A percentile compares a stretch with the other conserved stretches of the same genome.
These are phyloP conservation scores for Prunus yedoensis DNA, from an alignment of 331 rosid species.

Conservation along the genomic window DNA sequence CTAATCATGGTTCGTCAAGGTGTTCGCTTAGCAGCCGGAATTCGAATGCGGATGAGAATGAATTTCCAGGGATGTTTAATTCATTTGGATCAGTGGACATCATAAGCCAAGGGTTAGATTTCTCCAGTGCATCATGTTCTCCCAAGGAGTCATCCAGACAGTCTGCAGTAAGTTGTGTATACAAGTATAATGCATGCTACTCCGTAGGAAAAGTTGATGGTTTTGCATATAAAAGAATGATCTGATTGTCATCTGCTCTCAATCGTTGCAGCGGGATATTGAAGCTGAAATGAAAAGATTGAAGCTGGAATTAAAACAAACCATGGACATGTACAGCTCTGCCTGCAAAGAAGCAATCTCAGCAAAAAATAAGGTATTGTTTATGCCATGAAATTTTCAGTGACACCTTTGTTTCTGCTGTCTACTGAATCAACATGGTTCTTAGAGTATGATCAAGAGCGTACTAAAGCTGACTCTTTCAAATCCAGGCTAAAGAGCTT, in stretches of 20 bases:
- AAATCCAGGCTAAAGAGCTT: slow-evolving; percentile 74
- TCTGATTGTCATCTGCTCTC: slow-evolving; percentile 11
- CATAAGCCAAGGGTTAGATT: slow-evolving; percentile 32
- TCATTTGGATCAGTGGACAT: slow-evolving; percentile 43
- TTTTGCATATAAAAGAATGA: too few relatives aligned
- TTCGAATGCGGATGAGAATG: slow-evolving; percentile 47
- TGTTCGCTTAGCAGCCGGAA: slow-evolving; percentile 30
- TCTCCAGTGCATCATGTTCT: slow-evolving; percentile 18
- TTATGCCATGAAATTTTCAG: neutral
- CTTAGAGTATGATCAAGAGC: neutral
- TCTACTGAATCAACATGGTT: too few relatives aligned
- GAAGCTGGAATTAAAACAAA: slow-evolving; percentile 87
- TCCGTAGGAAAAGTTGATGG: neutral
- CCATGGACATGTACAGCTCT: slow-evolving; percentile 96
- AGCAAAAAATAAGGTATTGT: slow-evolving; percentile 76
- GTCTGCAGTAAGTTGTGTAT: slow-evolving; percentile 44
- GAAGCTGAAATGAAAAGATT: slow-evolving; percentile 90
- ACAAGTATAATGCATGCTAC: too few relatives aligned
- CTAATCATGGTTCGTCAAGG: slow-evolving; percentile 29
- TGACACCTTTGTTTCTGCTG: too few relatives aligned
- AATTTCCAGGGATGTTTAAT: slow-evolving; percentile 4
- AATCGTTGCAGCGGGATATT: slow-evolving; percentile 54
- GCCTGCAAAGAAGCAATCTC: slow-evolving; percentile 98
- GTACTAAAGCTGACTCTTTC: neutral
- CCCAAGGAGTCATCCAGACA: slow-evolving; percentile 25